These are phyloP conservation scores for Globisporangium heterothallicum DNA, from an alignment of 352 stramenopile genomes.

Conservation along the genomic window DNA sequence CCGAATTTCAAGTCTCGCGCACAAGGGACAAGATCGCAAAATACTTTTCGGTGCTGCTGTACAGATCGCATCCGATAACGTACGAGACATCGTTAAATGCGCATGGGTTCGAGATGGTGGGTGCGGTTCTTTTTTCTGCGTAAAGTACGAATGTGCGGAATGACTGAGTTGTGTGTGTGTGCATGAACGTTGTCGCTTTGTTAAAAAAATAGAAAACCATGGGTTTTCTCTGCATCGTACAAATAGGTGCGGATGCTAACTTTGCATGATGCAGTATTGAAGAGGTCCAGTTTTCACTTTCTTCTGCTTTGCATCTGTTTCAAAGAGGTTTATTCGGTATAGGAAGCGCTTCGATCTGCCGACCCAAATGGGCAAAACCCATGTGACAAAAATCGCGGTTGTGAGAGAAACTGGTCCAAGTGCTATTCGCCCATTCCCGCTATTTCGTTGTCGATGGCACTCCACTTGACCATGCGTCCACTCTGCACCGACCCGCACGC, in stretches of 20 bases:
- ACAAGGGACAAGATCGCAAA: not conserved
- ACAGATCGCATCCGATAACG: not conserved
- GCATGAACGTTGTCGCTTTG: not conserved
- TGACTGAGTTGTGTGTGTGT: not conserved
- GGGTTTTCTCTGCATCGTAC: no score
- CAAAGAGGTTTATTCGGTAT: not conserved
- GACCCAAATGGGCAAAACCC: not conserved
- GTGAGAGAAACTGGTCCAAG: not conserved
- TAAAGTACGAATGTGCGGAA: no score
- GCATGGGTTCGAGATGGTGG: not conserved
- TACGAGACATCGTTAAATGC: not conserved
- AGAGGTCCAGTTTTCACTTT: no score
- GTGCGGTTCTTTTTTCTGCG: not conserved
- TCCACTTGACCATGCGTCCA: conserved; percentile 6
- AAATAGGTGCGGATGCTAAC: no score
- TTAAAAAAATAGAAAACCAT: not conserved
- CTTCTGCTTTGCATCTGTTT: not conserved
- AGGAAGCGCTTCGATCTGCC: not conserved
- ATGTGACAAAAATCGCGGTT: not conserved
- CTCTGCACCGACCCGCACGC: conserved; percentile 16
- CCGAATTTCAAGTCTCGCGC: no score
- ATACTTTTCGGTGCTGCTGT: no score
- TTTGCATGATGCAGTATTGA: no score
- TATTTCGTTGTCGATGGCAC: conserved; percentile 6
- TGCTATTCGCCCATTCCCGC: not conserved